These are phyloP conservation scores for Blastobotrys petasosporus DNA, from an alignment of 1,139 yeast species.

Conservation along the genomic window DNA sequence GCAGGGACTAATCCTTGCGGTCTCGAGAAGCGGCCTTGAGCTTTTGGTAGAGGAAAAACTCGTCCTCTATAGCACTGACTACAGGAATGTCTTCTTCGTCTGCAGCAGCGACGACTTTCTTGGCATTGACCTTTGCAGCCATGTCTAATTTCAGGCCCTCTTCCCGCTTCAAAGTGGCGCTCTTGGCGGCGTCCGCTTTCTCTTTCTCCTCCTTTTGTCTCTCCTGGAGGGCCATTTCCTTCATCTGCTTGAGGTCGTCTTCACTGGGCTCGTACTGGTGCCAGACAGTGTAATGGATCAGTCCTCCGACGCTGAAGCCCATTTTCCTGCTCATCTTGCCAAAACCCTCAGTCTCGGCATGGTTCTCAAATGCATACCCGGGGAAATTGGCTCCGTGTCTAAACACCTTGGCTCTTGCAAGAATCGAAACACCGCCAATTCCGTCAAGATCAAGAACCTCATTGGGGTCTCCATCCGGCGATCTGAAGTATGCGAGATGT, in stretches of 20 bases:
- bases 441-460: conserved; percentile 89
- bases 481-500: conserved; percentile 79
- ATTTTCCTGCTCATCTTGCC: conserved; percentile 76
- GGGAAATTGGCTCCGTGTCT: conserved; percentile 81
- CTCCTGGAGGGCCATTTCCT: conserved; percentile 49
- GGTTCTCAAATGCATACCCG: conserved; percentile 80
- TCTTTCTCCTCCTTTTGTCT: not conserved
- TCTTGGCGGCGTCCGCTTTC: not conserved
- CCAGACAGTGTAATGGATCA: conserved; percentile 89
- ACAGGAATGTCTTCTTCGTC: too few species aligned
- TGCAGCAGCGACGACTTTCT: too few species aligned
- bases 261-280: conserved; percentile 91
- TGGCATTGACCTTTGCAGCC: too few species aligned
- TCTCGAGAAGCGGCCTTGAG: too few species aligned
- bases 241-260: conserved; percentile 74
- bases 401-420: conserved; percentile 73
- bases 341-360: conserved; percentile 91
- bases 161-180: too few species aligned
- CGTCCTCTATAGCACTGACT: too few species aligned
- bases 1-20: too few species aligned
- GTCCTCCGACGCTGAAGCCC: conserved; percentile 75
- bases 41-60: too few species aligned
- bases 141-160: too few species aligned
- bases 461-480: conserved; percentile 76
- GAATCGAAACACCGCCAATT: conserved; percentile 84